A percentile compares a stretch with the other conserved stretches of the same genome.
Evolutionary conservation across 306 rosid genomes (phyloP).

Genomic region (Fragaria nilgerrensis): DNA sequence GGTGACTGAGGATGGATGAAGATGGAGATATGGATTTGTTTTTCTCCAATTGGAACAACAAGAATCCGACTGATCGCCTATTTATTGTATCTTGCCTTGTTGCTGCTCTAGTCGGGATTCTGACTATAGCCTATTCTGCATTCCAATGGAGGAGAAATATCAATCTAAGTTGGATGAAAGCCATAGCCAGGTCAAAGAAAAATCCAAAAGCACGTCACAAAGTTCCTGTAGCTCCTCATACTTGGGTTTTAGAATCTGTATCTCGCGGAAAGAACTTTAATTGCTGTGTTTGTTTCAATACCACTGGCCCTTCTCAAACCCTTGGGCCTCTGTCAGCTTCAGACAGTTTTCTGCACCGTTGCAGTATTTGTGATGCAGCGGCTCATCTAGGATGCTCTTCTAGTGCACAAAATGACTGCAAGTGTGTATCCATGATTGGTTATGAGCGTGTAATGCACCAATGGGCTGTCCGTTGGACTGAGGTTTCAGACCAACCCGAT

Average conservation of each 20-base stretch:
- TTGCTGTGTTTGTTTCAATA: constrained; percentile 87
- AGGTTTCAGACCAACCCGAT: constrained; percentile 80
- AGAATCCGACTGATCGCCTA: constrained; percentile 74
- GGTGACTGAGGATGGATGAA: constrained; percentile 63
- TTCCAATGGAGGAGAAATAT: constrained; percentile 98
- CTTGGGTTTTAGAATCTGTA: constrained; percentile 74
- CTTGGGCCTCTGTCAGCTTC: constrained; percentile 79
- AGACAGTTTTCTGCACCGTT: constrained; percentile 73
- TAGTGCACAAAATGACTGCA: constrained; percentile 87
- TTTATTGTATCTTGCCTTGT: constrained; percentile 62
- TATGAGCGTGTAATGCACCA: constrained; percentile 77
- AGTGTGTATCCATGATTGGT: constrained; percentile 88
- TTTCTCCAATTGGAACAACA: constrained; percentile 68
- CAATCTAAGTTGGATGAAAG: constrained; percentile 94
- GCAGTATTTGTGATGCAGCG: constrained; percentile 81
- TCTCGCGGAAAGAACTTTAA: constrained; percentile 87
- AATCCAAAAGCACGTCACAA: constrained; percentile 74
- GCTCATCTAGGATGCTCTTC: constrained; percentile 85
- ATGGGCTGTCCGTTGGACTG: constrained; percentile 98
- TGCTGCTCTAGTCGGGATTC: constrained; percentile 85
- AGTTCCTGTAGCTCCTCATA: constrained; percentile 72
- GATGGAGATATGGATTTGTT: constrained; percentile 62
- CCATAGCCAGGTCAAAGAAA: constrained; percentile 87
- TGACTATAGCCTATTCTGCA: constrained; percentile 85
- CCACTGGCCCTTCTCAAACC: constrained; percentile 76